Conservation (phyloP, 2,329 filamentous ascomycete species). For the Monilinia aucupariae region DNA sequence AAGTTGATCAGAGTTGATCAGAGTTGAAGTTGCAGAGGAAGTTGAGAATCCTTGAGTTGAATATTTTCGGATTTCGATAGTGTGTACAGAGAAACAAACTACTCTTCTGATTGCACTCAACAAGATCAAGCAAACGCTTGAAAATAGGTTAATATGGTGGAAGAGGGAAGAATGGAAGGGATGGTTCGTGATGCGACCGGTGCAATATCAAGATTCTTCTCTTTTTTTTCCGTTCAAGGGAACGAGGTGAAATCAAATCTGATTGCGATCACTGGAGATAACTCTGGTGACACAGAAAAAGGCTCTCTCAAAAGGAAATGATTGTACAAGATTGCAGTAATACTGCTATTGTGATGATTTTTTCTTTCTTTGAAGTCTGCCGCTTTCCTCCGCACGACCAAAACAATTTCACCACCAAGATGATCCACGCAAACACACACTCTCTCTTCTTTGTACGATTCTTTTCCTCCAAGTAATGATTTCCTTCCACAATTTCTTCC, state of each 20-base stretch:
- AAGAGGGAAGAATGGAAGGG: conserved; percentile 24
- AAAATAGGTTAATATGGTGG: conserved; percentile 27
- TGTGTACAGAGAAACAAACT: conserved; percentile 22
- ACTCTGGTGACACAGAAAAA: conserved; percentile 32
- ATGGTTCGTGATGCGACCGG: conserved; percentile 32
- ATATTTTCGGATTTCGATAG: conserved; percentile 16
- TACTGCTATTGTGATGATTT: conserved; percentile 30
- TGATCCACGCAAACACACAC: conserved; percentile 5
- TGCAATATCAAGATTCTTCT: conserved; percentile 35
- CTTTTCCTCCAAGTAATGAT: conserved; percentile 15
- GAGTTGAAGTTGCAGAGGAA: conserved; percentile 18
- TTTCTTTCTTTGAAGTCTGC: conserved; percentile 25
- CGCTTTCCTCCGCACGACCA: conserved; percentile 14
- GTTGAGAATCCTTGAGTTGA: conserved; percentile 14
- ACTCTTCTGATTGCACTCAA: conserved; percentile 25
- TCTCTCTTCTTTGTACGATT: conserved; percentile 13
- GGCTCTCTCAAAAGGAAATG: conserved; percentile 32
- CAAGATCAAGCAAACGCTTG: conserved; percentile 25
- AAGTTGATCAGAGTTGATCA: too few relatives aligned
- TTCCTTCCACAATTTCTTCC: conserved; percentile 6
- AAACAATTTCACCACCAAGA: conserved; percentile 15
- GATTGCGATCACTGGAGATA: conserved; percentile 36
- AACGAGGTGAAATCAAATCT: conserved; percentile 37
- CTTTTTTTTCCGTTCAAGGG: conserved; percentile 36
- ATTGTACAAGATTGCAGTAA: conserved; percentile 36